Evolutionary conservation across 164 flowering plant genomes (phyloP).

Genomic region (Protea cynaroides): DNA sequence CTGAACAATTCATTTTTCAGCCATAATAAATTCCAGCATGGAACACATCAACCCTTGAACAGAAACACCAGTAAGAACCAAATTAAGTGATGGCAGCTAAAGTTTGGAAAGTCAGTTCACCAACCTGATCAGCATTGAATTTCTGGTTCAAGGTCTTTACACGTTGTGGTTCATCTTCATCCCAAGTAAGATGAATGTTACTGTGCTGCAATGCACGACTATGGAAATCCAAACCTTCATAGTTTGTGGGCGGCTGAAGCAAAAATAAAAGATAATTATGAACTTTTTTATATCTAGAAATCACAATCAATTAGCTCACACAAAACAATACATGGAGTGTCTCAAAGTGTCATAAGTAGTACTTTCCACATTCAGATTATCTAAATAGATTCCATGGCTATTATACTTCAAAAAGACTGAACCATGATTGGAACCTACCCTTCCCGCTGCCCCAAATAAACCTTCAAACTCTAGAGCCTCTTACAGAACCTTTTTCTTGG

Average conservation of each 20-base stretch:
- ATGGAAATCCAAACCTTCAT: constrained; percentile 64
- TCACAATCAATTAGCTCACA: too few relatives aligned
- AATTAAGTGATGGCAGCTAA: neutral
- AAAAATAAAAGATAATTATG: neutral
- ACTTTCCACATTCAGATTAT: too few relatives aligned
- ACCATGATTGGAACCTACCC: too few relatives aligned
- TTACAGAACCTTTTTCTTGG: too few relatives aligned
- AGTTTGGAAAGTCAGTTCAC: neutral
- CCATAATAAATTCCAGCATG: neutral
- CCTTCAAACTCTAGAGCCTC: too few relatives aligned
- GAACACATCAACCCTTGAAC: neutral
- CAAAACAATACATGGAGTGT: too few relatives aligned
- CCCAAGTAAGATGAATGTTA: constrained; percentile 69
- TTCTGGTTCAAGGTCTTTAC: constrained; percentile 57
- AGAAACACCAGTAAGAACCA: neutral
- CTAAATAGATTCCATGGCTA: too few relatives aligned
- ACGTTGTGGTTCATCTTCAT: constrained; percentile 92
- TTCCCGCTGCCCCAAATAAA: too few relatives aligned
- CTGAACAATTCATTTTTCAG: neutral
- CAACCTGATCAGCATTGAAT: constrained; percentile 69
- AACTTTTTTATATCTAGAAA: too few relatives aligned
- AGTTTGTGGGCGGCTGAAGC: constrained; percentile 64
- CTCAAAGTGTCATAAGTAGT: too few relatives aligned
- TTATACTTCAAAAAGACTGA: too few relatives aligned
- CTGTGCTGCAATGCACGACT: constrained; percentile 77